phyloP scores from a whole-genome alignment of 257 asterid genomes.

The Przewalskia tangutica region DNA sequence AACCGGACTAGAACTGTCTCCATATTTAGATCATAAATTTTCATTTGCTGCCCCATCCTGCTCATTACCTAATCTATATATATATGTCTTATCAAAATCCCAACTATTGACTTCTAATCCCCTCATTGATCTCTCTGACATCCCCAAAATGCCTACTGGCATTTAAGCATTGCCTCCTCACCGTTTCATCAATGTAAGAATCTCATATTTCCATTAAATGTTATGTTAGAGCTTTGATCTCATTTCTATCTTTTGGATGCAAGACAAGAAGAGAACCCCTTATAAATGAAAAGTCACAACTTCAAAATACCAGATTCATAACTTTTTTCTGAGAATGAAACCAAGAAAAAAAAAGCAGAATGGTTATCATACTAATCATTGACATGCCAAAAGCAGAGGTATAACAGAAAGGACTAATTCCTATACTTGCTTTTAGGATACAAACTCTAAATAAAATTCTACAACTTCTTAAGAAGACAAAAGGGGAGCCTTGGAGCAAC shows the following conservation, averaged over 20 bases:
- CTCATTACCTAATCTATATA: not conserved
- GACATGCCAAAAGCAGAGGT: not conserved
- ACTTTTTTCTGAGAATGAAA: too few relatives aligned
- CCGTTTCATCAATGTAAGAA: not conserved
- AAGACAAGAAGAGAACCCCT: not conserved
- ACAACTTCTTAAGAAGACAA: not conserved
- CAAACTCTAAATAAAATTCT: not conserved
- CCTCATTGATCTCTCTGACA: not conserved
- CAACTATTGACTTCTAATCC: not conserved
- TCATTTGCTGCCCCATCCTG: not conserved
- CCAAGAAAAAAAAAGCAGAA: too few relatives aligned
- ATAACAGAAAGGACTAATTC: not conserved
- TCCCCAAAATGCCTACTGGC: not conserved
- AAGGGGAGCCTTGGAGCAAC: too few relatives aligned
- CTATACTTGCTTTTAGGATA: not conserved
- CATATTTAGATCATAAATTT: not conserved
- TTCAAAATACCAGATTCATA: not conserved
- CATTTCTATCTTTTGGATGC: not conserved
- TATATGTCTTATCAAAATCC: not conserved
- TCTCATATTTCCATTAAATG: not conserved
- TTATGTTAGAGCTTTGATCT: not conserved
- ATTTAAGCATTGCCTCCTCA: not conserved
- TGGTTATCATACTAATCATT: not conserved
- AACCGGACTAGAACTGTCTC: not conserved
- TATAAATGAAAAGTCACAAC: not conserved